Evolutionary conservation across 2,329 filamentous ascomycete genomes (phyloP), one percentile per base, ranked within the genome.

Genomic region (Pseudogymnoascus sp.): DNA sequence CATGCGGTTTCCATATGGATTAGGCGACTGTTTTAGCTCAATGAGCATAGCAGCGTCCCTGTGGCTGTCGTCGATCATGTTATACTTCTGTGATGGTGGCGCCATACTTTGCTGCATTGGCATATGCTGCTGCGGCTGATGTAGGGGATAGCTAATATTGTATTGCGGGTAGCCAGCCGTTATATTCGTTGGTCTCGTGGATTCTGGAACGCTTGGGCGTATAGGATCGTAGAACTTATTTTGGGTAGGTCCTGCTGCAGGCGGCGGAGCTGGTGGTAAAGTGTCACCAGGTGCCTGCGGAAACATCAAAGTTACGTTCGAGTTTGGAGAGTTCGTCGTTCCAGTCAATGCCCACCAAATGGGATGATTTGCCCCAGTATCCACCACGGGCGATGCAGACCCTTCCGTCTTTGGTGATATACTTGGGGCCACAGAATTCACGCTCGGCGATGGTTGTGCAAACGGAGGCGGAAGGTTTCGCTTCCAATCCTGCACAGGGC

Each of bases 281-380:
- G 29, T 33, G 5, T 54, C 47, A 5, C 47, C 47, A 64, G 37
- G 66, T 57, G 61, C 65, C 6, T 62, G 64, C 2, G 59, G 50
- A 71, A 91, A 95, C 70, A 95, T 83, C 61, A 93, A 81, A 0
- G 90, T 92, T 4, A 96, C 77, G 69, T 90, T 94, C 0, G 90
- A 91, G 65, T 86, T 92, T 1, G 90, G 88, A 3, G 90, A 94
- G 69, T 95, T 91, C 61, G 90, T 92, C 1, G 88, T 93, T 11
- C 91, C 91, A 0, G 91, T 91, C n/a, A 96, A 76, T 6, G 90
- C 92, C 88, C 89, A 95, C 1, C 90, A 91, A 63, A 95, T 90
- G 0, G 84, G 82, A 81, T 64, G 61, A 13, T 77, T 78, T 7
- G 77, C 75, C 6, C 57, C 57, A 2, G 9, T 7, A 39, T 77